Evolutionary conservation across 495 filamentous ascomycete genomes (phyloP).

Genomic region (Filosporella fistucella): DNA sequence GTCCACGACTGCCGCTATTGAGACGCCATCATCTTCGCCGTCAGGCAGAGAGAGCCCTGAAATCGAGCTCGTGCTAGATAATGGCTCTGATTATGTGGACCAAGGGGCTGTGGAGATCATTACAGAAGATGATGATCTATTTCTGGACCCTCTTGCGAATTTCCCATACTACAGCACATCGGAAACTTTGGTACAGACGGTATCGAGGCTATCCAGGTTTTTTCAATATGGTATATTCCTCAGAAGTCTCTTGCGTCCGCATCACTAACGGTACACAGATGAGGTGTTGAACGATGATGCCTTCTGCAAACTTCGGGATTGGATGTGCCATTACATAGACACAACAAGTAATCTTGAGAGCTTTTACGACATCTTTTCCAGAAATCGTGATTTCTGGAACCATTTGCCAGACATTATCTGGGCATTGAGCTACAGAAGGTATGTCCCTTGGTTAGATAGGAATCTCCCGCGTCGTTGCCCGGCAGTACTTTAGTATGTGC

Average conservation of each 20-base stretch:
- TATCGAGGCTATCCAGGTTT: slow-evolving; percentile 12
- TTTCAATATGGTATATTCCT: slow-evolving; percentile 23
- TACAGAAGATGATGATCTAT: slow-evolving; percentile 29
- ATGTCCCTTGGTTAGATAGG: too few relatives aligned
- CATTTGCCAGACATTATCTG: slow-evolving; percentile 25
- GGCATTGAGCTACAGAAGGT: slow-evolving; percentile 22
- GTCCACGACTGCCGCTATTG: slow-evolving; percentile 19
- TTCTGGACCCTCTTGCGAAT: slow-evolving; percentile 35
- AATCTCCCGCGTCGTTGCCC: too few relatives aligned
- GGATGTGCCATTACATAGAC: slow-evolving; percentile 40
- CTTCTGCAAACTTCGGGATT: slow-evolving; percentile 32
- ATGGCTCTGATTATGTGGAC: slow-evolving; percentile 13
- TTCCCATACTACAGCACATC: slow-evolving; percentile 15
- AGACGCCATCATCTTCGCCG: slow-evolving; percentile 31
- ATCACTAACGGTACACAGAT: slow-evolving; percentile 22
- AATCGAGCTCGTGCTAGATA: slow-evolving; percentile 19
- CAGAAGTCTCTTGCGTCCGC: not conserved
- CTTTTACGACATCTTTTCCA: slow-evolving; percentile 32
- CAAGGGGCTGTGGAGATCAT: slow-evolving; percentile 19
- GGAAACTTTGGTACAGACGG: slow-evolving; percentile 10
- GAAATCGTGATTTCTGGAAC: slow-evolving; percentile 34
- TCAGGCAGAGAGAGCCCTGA: slow-evolving; percentile 29
- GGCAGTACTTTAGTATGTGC: not conserved
- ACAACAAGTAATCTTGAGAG: slow-evolving; percentile 20
- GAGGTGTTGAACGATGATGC: slow-evolving; percentile 32